phyloP scores from a whole-genome alignment of 2,329 filamentous ascomycete genomes.

The Beauveria asiatica region DNA sequence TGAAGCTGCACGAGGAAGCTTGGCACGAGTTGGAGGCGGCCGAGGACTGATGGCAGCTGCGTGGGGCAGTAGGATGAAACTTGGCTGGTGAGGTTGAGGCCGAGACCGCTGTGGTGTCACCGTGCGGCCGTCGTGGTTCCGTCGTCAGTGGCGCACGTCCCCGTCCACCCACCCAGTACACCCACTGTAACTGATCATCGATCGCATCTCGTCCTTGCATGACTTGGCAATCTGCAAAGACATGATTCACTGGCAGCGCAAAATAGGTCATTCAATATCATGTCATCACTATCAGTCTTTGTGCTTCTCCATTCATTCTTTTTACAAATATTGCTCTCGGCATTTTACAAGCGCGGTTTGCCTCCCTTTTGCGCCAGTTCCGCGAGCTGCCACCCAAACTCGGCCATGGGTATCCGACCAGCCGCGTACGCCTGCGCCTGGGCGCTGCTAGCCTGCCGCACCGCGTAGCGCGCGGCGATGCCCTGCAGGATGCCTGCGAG shows the following conservation, averaged over 20 bases:
- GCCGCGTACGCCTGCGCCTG: constrained; percentile 65
- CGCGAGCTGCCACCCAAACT: constrained; percentile 71
- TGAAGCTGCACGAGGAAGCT: not conserved
- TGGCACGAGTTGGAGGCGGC: not conserved
- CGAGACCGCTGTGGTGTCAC: constrained; percentile 7
- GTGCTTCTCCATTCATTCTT: not conserved
- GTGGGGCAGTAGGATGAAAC: constrained; percentile 2
- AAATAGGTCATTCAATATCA: not conserved
- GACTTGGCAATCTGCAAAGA: not conserved
- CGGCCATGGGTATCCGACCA: constrained; percentile 62
- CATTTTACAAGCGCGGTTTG: constrained; percentile 20
- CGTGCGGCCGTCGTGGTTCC: not conserved
- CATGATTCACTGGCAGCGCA: not conserved
- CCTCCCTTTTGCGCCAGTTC: constrained; percentile 28
- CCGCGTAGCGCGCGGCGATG: constrained; percentile 80
- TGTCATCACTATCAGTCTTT: not conserved
- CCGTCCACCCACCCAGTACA: not conserved
- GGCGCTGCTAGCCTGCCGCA: constrained; percentile 80
- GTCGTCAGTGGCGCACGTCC: not conserved
- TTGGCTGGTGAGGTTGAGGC: not conserved
- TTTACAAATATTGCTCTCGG: not conserved
- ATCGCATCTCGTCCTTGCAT: not conserved
- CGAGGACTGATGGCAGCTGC: not conserved
- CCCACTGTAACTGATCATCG: not conserved
- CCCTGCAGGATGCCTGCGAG: constrained; percentile 65